Conservation (phyloP, 306 rosid species). For the Castanopsis chinensis region DNA sequence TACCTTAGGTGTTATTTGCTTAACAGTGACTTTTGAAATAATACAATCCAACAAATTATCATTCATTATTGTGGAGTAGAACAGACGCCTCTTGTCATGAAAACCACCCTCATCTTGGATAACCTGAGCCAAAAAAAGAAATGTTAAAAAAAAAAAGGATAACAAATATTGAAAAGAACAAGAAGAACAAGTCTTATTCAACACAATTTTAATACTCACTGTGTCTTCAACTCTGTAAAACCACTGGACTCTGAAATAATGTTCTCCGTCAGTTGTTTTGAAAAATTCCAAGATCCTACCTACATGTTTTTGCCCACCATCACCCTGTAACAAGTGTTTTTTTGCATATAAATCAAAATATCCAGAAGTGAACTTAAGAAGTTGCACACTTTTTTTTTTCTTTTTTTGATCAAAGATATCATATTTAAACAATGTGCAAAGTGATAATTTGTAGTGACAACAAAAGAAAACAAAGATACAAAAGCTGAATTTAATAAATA, state of each 20-base stretch:
- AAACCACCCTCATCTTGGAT: constrained; percentile 61
- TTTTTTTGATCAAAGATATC: background rate
- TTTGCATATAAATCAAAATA: constrained; percentile 20
- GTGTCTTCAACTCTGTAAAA: constrained; percentile 91
- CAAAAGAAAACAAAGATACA: constrained; percentile 8
- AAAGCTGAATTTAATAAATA: background rate
- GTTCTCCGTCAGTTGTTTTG: constrained; percentile 56
- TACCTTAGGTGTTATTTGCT: constrained; percentile 66
- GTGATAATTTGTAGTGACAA: background rate
- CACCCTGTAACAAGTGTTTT: constrained; percentile 60
- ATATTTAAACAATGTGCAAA: background rate
- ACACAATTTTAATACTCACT: constrained; percentile 43
- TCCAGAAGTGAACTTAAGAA: constrained; percentile 4
- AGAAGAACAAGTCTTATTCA: constrained; percentile 19
- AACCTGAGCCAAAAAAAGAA: constrained; percentile 48
- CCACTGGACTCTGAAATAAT: constrained; percentile 91
- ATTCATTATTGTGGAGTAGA: constrained; percentile 86
- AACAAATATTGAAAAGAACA: constrained; percentile 10
- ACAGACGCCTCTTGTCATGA: constrained; percentile 87
- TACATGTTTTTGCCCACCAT: constrained; percentile 52
- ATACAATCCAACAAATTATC: constrained; percentile 83
- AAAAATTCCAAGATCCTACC: constrained; percentile 91
- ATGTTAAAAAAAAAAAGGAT: constrained; percentile 13
- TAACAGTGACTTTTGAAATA: constrained; percentile 62
- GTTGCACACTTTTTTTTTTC: background rate